Conservation (phyloP, 345 rosid species). For the Punica granatum region DNA sequence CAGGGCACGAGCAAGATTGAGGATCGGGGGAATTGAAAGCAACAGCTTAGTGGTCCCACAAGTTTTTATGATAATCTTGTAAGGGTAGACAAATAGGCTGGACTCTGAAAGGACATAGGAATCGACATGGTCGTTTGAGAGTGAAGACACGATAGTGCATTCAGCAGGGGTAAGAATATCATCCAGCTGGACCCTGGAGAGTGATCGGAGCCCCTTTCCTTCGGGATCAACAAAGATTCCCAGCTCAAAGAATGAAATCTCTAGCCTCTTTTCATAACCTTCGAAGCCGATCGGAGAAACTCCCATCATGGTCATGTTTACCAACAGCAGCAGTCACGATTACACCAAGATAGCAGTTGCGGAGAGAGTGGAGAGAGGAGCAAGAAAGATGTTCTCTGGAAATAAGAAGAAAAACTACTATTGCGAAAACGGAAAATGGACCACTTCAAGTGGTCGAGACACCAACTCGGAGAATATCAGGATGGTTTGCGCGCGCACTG, state of each 20-base stretch:
- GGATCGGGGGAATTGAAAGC: constrained; percentile 53
- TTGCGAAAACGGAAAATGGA: constrained; percentile 13
- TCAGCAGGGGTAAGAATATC: constrained; percentile 60
- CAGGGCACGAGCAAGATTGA: constrained; percentile 42
- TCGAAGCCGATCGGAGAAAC: constrained; percentile 82
- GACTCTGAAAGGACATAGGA: constrained; percentile 83
- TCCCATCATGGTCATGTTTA: constrained; percentile 27
- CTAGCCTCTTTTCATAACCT: constrained; percentile 91
- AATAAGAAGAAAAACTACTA: constrained; percentile 13
- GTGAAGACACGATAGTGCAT: constrained; percentile 69
- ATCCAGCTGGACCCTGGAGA: constrained; percentile 58
- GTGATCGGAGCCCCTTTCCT: constrained; percentile 52
- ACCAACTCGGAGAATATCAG: constrained; percentile 28
- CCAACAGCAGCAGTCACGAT: constrained; percentile 1
- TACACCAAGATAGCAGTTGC: constrained; percentile 9
- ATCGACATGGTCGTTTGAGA: constrained; percentile 50
- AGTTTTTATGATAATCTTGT: constrained; percentile 78
- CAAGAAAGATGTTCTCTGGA: constrained; percentile 12
- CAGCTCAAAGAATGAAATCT: constrained; percentile 54
- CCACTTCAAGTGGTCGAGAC: constrained; percentile 31
- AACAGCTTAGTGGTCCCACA: constrained; percentile 85
- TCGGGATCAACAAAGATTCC: constrained; percentile 50
- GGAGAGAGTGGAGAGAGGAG: constrained; percentile 5
- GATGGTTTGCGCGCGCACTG: constrained; percentile 72
- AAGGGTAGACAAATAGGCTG: constrained; percentile 70